Percentiles rank a stretch among this genome's conserved stretches.
Evolutionary conservation across 1,284 basidiomycete species (phyloP).

Genomic region (Ganoderma sp.): DNA sequence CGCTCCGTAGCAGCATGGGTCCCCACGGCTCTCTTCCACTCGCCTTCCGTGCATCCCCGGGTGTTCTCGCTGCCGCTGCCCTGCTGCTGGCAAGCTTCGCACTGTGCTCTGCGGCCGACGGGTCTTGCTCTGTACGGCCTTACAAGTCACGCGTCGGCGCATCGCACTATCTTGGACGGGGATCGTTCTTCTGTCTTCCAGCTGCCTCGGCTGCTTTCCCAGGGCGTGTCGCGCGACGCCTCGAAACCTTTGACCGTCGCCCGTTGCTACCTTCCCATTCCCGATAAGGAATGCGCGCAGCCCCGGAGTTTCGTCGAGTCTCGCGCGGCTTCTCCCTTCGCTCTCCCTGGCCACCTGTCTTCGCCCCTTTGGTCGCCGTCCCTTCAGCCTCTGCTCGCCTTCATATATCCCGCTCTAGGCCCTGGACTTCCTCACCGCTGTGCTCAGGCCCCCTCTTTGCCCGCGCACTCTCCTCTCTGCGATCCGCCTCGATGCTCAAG

Average conservation of each 20-base stretch:
- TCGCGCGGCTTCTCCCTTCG: constrained; percentile 23
- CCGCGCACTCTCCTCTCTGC: neutral
- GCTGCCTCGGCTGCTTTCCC: constrained; percentile 4
- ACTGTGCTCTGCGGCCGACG: neutral
- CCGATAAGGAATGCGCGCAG: constrained; percentile 26
- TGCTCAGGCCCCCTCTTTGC: neutral
- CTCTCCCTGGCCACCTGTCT: constrained; percentile 13
- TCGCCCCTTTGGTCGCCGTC: neutral
- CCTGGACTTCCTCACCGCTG: neutral
- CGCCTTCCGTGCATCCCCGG: constrained; percentile 6
- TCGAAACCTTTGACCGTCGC: neutral
- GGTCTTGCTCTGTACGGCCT: neutral
- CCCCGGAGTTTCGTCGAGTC: constrained; percentile 8
- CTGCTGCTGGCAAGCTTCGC: neutral
- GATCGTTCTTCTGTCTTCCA: constrained; percentile 7
- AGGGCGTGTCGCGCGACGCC: neutral
- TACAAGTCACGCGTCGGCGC: neutral
- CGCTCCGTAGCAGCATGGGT: constrained; percentile 14
- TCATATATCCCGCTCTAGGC: constrained; percentile 1
- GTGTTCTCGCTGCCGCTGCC: neutral
- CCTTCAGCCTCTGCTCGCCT: neutral
- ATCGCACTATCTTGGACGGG: neutral
- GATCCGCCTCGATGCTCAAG: constrained; percentile 34
- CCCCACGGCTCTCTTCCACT: neutral
- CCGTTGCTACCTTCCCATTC: constrained; percentile 25